Conservation (phyloP, 163 green algal species). For the Scenedesmus sp. region DNA sequence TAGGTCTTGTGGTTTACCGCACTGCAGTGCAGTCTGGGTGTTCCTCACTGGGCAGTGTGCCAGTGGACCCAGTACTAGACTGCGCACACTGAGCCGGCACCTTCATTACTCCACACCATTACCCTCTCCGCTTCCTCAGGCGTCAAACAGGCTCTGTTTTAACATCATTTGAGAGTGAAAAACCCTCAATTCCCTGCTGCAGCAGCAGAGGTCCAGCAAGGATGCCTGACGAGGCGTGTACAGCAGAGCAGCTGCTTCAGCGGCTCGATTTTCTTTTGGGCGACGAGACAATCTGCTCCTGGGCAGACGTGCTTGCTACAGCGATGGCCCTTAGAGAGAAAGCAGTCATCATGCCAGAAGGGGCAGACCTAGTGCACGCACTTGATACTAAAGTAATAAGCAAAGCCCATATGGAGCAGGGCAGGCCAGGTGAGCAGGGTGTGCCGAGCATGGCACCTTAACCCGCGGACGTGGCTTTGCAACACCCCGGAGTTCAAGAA, state of each 20-base stretch:
- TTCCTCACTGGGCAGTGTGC: not conserved
- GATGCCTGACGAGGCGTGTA: not conserved
- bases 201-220: not conserved
- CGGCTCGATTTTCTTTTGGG: not conserved
- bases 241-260: not conserved
- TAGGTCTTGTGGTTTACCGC: conserved; percentile 6
- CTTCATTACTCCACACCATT: not conserved
- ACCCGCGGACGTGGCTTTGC: not conserved
- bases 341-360: not conserved
- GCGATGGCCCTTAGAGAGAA: not conserved
- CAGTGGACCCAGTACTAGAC: conserved; percentile 3
- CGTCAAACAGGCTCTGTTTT: not conserved
- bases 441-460: not conserved
- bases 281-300: not conserved
- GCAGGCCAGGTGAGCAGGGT: not conserved
- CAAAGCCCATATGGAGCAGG: conserved; percentile 5
- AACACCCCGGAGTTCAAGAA: not conserved
- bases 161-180: not conserved
- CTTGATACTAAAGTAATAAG: conserved; percentile 7
- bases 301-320: conserved; percentile 18
- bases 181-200: not conserved
- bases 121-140: not conserved
- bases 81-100: conserved; percentile 12
- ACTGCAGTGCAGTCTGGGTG: not conserved
- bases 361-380: not conserved